Conservation (phyloP, 148 eudicot genomes). For the Rhododendron griersonianum region DNA sequence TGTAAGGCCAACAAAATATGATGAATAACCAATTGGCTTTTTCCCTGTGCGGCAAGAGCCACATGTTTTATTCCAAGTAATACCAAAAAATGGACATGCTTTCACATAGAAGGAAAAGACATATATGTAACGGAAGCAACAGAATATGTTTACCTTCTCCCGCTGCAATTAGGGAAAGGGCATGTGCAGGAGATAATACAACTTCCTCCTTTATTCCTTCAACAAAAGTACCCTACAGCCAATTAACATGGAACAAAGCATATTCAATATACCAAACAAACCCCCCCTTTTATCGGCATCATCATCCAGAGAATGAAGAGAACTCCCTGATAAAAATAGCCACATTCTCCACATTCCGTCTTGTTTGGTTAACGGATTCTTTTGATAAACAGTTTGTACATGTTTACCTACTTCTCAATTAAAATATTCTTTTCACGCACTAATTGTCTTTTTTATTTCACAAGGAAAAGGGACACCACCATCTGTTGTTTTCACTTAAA, state of each 20-base stretch:
- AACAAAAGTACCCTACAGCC: constrained; percentile 78
- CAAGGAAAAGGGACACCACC: not conserved
- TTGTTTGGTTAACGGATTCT: not conserved
- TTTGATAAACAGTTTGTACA: not conserved
- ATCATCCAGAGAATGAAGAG: not conserved
- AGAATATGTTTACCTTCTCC: constrained; percentile 74
- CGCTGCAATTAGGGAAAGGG: constrained; percentile 95
- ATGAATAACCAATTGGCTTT: not conserved
- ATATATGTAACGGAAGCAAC: not conserved
- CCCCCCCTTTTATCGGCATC: not conserved
- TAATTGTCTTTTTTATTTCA: not conserved
- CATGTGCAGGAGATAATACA: constrained; percentile 96
- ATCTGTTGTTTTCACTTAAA: not conserved
- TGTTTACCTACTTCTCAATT: not conserved
- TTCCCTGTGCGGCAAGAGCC: not conserved
- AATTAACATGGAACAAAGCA: constrained; percentile 9
- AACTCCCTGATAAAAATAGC: not conserved
- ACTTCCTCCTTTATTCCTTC: constrained; percentile 99
- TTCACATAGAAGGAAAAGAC: not conserved
- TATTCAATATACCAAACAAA: not conserved
- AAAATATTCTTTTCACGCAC: not conserved
- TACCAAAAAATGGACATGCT: not conserved
- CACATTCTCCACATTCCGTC: not conserved
- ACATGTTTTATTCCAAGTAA: not conserved
- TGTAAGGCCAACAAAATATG: not conserved